A percentile compares a stretch with the other conserved stretches of the same genome.
These are phyloP conservation scores for Urtica urens DNA, from an alignment of 306 rosid genomes.

Conservation along the genomic window DNA sequence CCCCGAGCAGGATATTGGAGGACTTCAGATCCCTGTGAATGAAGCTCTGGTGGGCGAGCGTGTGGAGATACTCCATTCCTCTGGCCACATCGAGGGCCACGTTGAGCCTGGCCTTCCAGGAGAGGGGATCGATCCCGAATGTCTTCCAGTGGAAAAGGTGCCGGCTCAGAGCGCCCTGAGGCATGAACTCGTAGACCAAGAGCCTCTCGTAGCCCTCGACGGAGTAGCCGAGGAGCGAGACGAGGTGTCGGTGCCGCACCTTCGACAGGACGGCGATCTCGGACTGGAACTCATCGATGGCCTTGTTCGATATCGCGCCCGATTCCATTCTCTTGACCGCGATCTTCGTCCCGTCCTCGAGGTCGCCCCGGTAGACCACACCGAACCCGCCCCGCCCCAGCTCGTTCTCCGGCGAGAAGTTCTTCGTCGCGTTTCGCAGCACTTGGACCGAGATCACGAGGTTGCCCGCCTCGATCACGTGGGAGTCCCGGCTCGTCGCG, in stretches of 20 bases:
- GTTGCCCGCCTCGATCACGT: constrained; percentile 82
- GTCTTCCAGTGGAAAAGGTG: constrained; percentile 94
- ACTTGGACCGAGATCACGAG: constrained; percentile 86
- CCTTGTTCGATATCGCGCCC: constrained; percentile 64
- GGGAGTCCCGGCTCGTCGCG: constrained; percentile 55
- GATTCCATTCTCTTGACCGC: constrained; percentile 97
- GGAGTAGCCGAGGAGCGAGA: constrained; percentile 78
- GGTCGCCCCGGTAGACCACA: constrained; percentile 85
- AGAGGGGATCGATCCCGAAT: constrained; percentile 63
- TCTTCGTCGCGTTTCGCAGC: constrained; percentile 69
- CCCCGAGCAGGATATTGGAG: constrained; percentile 82
- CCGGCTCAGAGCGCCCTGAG: constrained; percentile 94
- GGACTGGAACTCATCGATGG: constrained; percentile 88
- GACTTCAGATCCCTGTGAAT: constrained; percentile 98
- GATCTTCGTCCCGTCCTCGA: constrained; percentile 87
- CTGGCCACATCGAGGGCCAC: constrained; percentile 96
- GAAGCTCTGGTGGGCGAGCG: constrained; percentile 87
- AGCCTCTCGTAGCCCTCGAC: constrained; percentile 70
- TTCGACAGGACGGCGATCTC: constrained; percentile 93
- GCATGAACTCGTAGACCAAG: constrained; percentile 87
- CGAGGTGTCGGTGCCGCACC: constrained; percentile 94
- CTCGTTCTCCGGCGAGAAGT: constrained; percentile 86
- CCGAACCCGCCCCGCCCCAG: constrained; percentile 98
- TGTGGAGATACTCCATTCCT: constrained; percentile 96
- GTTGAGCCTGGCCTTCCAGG: constrained; percentile 92